phyloP scores from a whole-genome alignment of 2,329 filamentous ascomycete genomes.

The Talaromyces verruculosus region DNA sequence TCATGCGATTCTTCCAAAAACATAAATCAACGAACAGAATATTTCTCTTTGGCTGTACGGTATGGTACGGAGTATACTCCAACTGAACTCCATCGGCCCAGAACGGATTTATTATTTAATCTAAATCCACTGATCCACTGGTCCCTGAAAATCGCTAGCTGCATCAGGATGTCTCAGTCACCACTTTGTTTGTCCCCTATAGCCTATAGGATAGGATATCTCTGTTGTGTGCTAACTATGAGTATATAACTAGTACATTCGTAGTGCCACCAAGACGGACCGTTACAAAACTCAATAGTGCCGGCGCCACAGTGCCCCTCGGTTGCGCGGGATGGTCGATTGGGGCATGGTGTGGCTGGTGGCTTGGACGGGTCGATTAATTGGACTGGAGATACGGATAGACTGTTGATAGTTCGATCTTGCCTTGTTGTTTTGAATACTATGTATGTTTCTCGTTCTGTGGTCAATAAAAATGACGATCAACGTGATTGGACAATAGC shows the following conservation, averaged over 20 bases:
- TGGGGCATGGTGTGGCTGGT: not conserved
- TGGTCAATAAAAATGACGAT: not conserved
- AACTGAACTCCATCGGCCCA: too few species aligned
- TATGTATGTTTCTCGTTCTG: not conserved
- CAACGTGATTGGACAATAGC: not conserved
- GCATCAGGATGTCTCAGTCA: conserved; percentile 1
- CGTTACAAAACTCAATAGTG: conserved; percentile 2
- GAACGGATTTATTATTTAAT: not conserved
- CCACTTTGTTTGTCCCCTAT: not conserved
- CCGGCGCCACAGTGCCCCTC: not conserved
- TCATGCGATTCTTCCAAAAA: too few species aligned
- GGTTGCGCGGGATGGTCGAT: not conserved
- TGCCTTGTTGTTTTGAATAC: not conserved
- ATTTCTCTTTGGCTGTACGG: too few species aligned
- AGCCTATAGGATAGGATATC: not conserved
- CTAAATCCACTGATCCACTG: not conserved
- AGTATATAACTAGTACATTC: too few species aligned
- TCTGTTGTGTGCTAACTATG: too few species aligned
- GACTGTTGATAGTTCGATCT: not conserved
- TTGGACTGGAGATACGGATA: not conserved
- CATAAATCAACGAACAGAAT: too few species aligned
- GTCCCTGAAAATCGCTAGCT: not conserved
- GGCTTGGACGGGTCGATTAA: not conserved
- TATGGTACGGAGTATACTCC: too few species aligned
- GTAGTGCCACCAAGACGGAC: not conserved